Base-by-base conservation (phyloP, 73 alveolate species). In the Tetrahymena malaccensis region DNA sequence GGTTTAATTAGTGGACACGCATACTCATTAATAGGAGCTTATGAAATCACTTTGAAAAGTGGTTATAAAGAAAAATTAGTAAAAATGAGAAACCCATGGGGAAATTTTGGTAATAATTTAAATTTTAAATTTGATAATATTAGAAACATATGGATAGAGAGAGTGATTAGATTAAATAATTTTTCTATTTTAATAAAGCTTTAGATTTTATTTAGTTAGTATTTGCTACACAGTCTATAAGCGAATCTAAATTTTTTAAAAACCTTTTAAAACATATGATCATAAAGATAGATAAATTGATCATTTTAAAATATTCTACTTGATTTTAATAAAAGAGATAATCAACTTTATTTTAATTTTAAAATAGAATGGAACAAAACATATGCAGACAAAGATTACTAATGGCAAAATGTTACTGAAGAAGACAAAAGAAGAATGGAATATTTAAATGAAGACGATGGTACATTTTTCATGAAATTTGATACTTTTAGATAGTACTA, bases 41-140 rank as follows among this genome's bases (percentile, higher is more conserved):
- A 37, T 40, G 97, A 96, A 94, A 85, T 94, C 22, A 94, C 84
- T 16, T 15, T 19, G 17, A 35, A 34, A 50, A 35, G 57, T 19
- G 35, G 84, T 5, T 15, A 94, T 25, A 10, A 56, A 50, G 70
- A 93, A 94, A 31, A 58, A 40, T 85, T 97, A 6, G 93, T 97
- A 34, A 56, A 94, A 55, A 96, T 97, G 34, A 96, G 98, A 94
- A 97, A 97, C 85, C 98, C 98, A 22, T 97, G 98, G 98, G 98
- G 98, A 22, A 70, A 70, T 70, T 70, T 70, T 70, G 89, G 89
- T 70, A 70, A 70, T 8, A 50, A 50, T 19, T 50, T 50, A 5
- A 50, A 22, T 70, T 70, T 19, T 70, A 19, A 25, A 70, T 70
- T 70, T 27, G 21, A 27, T 56, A 56, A 6, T 9, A 56, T 56